These are phyloP conservation scores for Fragaria iinumae DNA, from an alignment of 306 rosid genomes.

Conservation along the genomic window DNA sequence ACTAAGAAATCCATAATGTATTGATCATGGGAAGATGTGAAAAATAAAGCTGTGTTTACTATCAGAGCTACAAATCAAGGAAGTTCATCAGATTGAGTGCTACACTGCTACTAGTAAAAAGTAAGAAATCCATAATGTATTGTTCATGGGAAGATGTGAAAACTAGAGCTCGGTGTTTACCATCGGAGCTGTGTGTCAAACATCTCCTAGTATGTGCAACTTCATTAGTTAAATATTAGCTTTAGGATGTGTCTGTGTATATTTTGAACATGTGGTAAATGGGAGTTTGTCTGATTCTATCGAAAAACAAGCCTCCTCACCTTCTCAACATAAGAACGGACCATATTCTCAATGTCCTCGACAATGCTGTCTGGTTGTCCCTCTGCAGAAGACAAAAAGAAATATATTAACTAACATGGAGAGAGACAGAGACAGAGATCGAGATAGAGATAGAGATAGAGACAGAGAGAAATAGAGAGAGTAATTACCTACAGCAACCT, in stretches of 20 bases:
- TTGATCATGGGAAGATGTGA: constrained; percentile 1
- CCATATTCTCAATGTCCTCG: constrained; percentile 98
- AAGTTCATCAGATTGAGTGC: constrained; percentile 31
- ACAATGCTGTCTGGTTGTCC: constrained; percentile 89
- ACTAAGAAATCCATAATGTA: background rate
- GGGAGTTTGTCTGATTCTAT: background rate
- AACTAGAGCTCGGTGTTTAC: background rate
- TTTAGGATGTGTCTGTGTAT: background rate
- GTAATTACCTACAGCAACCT: constrained; percentile 95
- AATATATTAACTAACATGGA: constrained; percentile 14
- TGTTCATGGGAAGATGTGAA: background rate
- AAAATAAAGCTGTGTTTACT: background rate
- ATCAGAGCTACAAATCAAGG: constrained; percentile 49
- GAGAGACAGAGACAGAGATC: constrained; percentile 9
- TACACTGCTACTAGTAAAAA: background rate
- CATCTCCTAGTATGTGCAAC: background rate
- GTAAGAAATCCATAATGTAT: background rate
- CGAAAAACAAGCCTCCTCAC: constrained; percentile 36
- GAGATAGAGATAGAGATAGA: background rate
- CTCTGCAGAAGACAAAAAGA: constrained; percentile 53
- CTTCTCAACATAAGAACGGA: constrained; percentile 93
- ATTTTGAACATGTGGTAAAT: background rate
- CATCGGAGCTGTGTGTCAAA: background rate
- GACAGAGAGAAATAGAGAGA: constrained; percentile 4
- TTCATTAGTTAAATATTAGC: background rate